Evolutionary conservation across 345 rosid species (phyloP).

Genomic region (Linum trigynum): DNA sequence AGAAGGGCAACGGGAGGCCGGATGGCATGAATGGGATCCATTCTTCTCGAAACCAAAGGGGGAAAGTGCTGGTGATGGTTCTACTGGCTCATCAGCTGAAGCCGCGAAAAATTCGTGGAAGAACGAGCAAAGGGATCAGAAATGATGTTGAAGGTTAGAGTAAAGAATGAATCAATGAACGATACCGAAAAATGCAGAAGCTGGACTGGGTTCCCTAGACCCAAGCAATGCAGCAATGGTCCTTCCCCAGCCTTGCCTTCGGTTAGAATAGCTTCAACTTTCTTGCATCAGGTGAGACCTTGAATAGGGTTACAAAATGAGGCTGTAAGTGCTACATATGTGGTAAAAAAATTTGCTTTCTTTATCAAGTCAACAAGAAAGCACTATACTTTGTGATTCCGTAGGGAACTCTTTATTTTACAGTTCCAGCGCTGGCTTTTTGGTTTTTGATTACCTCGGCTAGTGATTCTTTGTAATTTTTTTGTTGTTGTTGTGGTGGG

Average conservation of each 20-base stretch:
- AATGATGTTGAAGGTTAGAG: conserved; percentile 14
- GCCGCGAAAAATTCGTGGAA: conserved; percentile 84
- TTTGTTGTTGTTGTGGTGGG: not conserved
- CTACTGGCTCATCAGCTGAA: conserved; percentile 41
- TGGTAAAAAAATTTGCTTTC: no score
- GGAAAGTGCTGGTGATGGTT: conserved; percentile 27
- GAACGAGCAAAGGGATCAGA: conserved; percentile 63
- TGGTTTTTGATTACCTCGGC: not conserved
- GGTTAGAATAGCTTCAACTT: not conserved
- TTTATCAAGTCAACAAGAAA: no score
- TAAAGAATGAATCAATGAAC: conserved; percentile 6
- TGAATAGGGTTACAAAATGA: not conserved
- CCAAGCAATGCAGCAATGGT: not conserved
- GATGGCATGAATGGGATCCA: conserved; percentile 86
- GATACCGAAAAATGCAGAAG: not conserved
- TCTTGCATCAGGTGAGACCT: not conserved
- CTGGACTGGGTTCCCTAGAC: not conserved
- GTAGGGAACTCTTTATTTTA: not conserved
- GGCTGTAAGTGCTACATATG: no score
- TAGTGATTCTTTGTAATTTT: conserved; percentile 21
- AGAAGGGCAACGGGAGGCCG: conserved; percentile 66
- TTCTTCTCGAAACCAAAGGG: conserved; percentile 89
- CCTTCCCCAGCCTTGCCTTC: not conserved
- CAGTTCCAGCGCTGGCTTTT: not conserved
- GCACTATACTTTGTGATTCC: not conserved